Base-by-base conservation (phyloP, 1,284 basidiomycete species). In the Pterula multifida region DNA sequence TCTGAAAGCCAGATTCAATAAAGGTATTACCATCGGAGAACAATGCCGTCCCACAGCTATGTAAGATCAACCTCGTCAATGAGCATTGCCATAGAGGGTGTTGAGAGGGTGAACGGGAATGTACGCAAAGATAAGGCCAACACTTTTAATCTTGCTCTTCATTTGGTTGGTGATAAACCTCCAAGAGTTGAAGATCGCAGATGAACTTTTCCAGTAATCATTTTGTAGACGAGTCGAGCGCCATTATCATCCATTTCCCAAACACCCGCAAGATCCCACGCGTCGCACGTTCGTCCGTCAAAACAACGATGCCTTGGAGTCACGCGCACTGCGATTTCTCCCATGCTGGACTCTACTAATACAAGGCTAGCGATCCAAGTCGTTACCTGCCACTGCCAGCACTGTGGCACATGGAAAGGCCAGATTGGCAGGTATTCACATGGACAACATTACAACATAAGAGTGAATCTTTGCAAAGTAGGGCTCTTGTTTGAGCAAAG, bases 61-160 rank as follows among this genome's bases (percentile, higher is more conserved):
- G 42, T 45, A 49, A 9, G 50, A 21, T 24, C 36, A 45, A 44
- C n/a, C n/a, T n/a, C n/a, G n/a, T n/a, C n/a, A 52, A 48, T 36
- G 48, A 6, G 39, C 45, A 15, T 36, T 52, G 48, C 44, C 32
- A 36, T 26, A 17, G 1, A 13, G 9, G 47, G 23, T 44, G 17
- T 15, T 12, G 11, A 54, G 48, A 47, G 19, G 36, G 47, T 45
- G 22, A 45, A 2, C 6, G 17, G 9, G 35, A 26, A 73, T 81
- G 51, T 57, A 86, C 84, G 85, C 85, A 61, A 88, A 87, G 59
- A 88, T 85, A 59, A 88, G 76, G 49, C 83, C 84, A 54, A 88
- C 76, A 55, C 76, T 74, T 58, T 60, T 63, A 47, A 75, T 53
- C 21, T 26, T 47, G 39, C 39, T 42, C 39, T 42, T 42, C n/a